Conservation (phyloP, 768 basidiomycete genomes). For the Leucocoprinus birnbaumii region DNA sequence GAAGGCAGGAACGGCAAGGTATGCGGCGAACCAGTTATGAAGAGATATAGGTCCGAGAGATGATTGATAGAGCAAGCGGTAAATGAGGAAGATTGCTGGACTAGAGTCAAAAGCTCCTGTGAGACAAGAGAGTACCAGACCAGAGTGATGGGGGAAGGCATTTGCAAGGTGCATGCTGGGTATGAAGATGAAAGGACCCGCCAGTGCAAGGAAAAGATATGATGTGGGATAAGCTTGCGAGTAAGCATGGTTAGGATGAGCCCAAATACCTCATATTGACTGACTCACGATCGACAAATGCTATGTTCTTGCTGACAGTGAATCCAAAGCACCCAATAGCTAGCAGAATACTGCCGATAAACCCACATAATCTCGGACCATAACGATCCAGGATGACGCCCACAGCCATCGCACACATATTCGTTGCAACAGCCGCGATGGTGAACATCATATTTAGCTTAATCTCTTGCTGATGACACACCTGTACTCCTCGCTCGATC, state of each 20-base stretch:
- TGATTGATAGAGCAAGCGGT: slow-evolving; percentile 3
- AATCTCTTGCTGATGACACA: slow-evolving; percentile 3
- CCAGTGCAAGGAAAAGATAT: slow-evolving; percentile 3
- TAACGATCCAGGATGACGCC: neutral
- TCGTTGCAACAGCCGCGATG: slow-evolving; percentile 5
- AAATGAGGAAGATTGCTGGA: slow-evolving; percentile 6
- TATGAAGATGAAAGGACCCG: slow-evolving; percentile 6
- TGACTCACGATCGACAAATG: slow-evolving; percentile 2
- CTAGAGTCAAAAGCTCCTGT: slow-evolving; percentile 8
- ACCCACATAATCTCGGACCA: neutral
- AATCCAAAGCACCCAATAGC: slow-evolving; percentile 3
- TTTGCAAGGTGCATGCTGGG: slow-evolving; percentile 3
- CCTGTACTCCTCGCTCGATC: slow-evolving; percentile 2
- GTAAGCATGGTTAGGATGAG: too few species aligned
- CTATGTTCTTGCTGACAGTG: neutral
- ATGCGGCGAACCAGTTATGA: slow-evolving; percentile 1
- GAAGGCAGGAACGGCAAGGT: neutral
- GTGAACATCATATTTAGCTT: slow-evolving; percentile 8
- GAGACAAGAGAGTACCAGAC: neutral
- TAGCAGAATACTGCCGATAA: slow-evolving; percentile 1
- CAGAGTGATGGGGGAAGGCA: slow-evolving; percentile 6
- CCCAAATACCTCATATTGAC: too few species aligned
- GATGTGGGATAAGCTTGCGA: slow-evolving; percentile 1
- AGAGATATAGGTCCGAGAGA: slow-evolving; percentile 1
- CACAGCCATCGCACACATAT: slow-evolving; percentile 3